Base-by-base conservation (phyloP, 2,329 filamentous ascomycete species). In the Acrocalymma vagum region DNA sequence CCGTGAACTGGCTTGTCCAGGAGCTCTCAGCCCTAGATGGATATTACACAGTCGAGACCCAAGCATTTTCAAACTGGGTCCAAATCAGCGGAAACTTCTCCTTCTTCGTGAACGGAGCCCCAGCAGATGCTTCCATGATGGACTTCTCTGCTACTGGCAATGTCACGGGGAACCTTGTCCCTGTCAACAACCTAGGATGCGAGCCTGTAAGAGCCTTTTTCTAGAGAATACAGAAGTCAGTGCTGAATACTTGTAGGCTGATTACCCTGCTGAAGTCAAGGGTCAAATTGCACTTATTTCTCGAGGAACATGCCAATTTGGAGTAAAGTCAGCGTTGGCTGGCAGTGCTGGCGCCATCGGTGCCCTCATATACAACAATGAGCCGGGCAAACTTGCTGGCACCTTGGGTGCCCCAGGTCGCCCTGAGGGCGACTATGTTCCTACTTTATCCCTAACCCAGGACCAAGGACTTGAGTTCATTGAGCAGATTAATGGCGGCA, bases 291-390 rank as follows among this genome's bases (percentile, higher is more conserved):
- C 86, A 8, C 75, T 94, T 24, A 79, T 94, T 50, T 75, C 78
- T 20, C 84, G 89, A 39, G 89, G 89, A 37, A 76, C 71, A 2
- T 94, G 89, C 62, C 54, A 82, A 6, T 94, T 93, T 54, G 87
- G 84, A 9, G 70, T 77, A 44, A 94, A 94, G 73, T 86, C 86
- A 1, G 78, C 78, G 37, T 72, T 81, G 10, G 88, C 89, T 5
- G 86, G 84, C 27, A 77, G 74, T 32, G 86, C 86, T 1, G 87
- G 88, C 14, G 89, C 89, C 5, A 67, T 82, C 3, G 88, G 84
- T 2, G 86, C 85, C 1, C 71, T 94, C 10, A 77, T 94, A 33
- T 92, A 88, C 72, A 90, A 93, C 74, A 86, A 85, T 53, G 82
- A 83, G 3, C 70, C 78, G 1, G 87, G 82, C 1, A 67, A 28